phyloP scores from a whole-genome alignment of 257 asterid genomes.

The Salvia miltiorrhiza region DNA sequence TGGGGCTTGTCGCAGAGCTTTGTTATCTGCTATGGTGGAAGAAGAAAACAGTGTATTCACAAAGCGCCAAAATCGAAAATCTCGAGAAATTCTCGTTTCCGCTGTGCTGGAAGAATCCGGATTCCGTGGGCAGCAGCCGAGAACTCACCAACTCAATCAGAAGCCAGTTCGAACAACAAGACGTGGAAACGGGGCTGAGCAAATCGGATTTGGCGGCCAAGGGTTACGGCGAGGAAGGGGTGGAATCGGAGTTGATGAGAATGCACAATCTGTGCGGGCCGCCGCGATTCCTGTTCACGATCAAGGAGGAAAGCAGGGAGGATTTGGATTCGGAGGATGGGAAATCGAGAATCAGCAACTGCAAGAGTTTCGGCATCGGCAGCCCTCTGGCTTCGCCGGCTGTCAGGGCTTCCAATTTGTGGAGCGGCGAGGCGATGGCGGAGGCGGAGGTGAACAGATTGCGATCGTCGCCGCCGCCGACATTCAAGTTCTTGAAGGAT shows the following conservation, averaged over 20 bases:
- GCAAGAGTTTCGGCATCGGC: conserved; percentile 32
- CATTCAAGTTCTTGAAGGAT: conserved; percentile 79
- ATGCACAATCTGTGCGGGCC: conserved; percentile 89
- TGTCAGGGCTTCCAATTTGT: conserved; percentile 35
- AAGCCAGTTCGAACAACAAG: conserved; percentile 33
- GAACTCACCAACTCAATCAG: conserved; percentile 31
- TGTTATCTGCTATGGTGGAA: conserved; percentile 75
- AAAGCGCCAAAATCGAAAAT: conserved; percentile 25
- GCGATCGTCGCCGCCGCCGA: conserved; percentile 93
- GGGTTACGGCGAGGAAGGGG: conserved; percentile 57
- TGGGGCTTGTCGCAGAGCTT: conserved; percentile 72
- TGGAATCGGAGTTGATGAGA: conserved; percentile 78
- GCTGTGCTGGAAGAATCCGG: conserved; percentile 52
- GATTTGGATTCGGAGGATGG: conserved; percentile 88
- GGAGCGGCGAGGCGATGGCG: conserved; percentile 46
- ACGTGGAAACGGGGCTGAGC: conserved; percentile 50
- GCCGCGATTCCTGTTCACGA: conserved; percentile 87
- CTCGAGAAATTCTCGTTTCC: conserved; percentile 35
- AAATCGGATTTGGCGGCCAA: conserved; percentile 35
- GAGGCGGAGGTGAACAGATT: conserved; percentile 51
- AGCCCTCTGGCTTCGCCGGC: conserved; percentile 65
- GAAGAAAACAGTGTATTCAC: conserved; percentile 32
- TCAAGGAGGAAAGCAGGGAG: conserved; percentile 82
- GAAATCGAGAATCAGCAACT: conserved; percentile 41
- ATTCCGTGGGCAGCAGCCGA: conserved; percentile 20